Evolutionary conservation across 352 stramenopile species (phyloP), one percentile per base, ranked within the genome.

Genomic region (Bremia lactucae): DNA sequence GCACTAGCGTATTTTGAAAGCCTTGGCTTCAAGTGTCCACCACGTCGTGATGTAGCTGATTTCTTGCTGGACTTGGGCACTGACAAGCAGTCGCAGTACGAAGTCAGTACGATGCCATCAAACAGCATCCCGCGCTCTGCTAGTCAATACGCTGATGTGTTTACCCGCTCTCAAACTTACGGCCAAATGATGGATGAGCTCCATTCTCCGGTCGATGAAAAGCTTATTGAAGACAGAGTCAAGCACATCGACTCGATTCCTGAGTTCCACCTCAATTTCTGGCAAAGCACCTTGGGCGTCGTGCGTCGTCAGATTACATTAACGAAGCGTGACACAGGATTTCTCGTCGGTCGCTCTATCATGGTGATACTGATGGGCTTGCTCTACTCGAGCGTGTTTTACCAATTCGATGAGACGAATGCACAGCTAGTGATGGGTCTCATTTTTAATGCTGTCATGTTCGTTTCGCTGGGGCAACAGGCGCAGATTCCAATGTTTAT

Each of bases 1-100:
- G 79, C 81, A 24, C 16, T 83, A 26, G 56, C 54, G 14, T 96
- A 97, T 59, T 97, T 97, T 52, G 40, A 82, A 18, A 54, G 59
- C n/a, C 60, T 80, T 10, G 87, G 84, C 0, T 91, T 87, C 49
- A 63, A 43, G 7, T 88, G 78, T 16, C 78, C 78, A 2, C 52
- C 62, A 4, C 67, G 67, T 44, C 67, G 63, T 8, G 74, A 87
- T 28, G 67, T 68, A 1, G 73, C 74, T 0, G 72, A 84, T 25
- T 83, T 83, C 46, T 43, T 82, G 13, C 72, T 84, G 26, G 75
- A 78, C 22, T 23, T 81, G 3, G 60, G 58, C 6, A 78, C 68
- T 0, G 31, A 59, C 22, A 60, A 73, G 44, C 65, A 75, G 47
- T 10, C 16, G 3, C 46, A 55, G 13, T 74, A 73, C 8, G 72